Conservation (phyloP, 2,329 filamentous ascomycete genomes). For the Penicillium aurantiogriseum region DNA sequence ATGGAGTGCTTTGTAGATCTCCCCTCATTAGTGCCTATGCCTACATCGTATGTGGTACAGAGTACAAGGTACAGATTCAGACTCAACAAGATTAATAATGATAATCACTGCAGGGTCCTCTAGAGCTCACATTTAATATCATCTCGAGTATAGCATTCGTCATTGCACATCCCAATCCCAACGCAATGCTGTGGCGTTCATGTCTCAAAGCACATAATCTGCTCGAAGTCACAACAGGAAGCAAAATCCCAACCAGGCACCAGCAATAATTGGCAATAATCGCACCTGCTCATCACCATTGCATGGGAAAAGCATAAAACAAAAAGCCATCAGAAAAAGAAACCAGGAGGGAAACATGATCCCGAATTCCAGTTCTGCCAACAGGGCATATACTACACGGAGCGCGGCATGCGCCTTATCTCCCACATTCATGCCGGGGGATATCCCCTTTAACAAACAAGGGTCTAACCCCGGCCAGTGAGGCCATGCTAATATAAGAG, state of each 20-base stretch:
- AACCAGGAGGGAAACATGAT: background rate
- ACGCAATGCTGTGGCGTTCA: background rate
- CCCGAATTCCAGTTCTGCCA: background rate
- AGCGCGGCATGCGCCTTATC: conserved; percentile 1
- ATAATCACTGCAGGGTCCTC: background rate
- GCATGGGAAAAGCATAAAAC: background rate
- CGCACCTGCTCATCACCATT: background rate
- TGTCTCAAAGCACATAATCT: background rate
- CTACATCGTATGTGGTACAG: no score
- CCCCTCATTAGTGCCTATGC: background rate
- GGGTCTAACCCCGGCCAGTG: background rate
- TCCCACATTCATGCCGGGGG: background rate
- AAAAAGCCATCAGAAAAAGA: no score
- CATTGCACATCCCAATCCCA: background rate
- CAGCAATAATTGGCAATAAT: background rate
- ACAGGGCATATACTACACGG: background rate
- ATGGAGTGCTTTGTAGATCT: background rate
- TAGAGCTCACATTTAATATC: background rate
- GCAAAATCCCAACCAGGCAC: background rate
- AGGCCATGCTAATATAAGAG: background rate
- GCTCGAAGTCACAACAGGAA: background rate
- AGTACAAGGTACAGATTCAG: background rate
- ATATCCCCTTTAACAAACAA: background rate
- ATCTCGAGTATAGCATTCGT: background rate
- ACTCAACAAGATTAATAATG: background rate